These are phyloP conservation scores for Leptodermis oblonga DNA, from an alignment of 257 asterid genomes.

Conservation along the genomic window DNA sequence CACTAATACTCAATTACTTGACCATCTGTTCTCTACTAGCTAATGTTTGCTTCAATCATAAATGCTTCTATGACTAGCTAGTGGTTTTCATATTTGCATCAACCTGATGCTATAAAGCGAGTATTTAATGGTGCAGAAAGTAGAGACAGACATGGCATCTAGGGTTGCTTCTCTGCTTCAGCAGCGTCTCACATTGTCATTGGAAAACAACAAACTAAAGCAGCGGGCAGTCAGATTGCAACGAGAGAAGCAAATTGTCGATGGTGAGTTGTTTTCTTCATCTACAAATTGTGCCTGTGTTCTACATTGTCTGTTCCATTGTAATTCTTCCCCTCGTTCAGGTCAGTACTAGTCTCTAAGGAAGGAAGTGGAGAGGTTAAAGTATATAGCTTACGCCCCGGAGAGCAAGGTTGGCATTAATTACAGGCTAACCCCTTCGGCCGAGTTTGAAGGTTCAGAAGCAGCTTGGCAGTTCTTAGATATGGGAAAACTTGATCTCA, in stretches of 20 bases:
- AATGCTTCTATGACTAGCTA: background rate
- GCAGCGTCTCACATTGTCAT: slow-evolving; percentile 49
- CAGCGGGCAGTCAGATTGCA: slow-evolving; percentile 51
- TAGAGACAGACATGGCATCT: slow-evolving; percentile 59
- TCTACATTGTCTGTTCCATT: background rate
- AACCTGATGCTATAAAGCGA: background rate
- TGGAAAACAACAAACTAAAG: slow-evolving; percentile 67
- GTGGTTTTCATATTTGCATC: background rate
- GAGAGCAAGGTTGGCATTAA: slow-evolving; percentile 27
- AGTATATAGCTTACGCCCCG: slow-evolving; percentile 24
- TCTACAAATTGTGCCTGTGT: background rate
- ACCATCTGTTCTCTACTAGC: background rate
- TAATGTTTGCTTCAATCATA: background rate
- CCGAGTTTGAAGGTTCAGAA: slow-evolving; percentile 27
- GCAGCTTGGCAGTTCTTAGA: slow-evolving; percentile 46
- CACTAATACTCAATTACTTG: background rate
- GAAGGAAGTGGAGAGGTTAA: slow-evolving; percentile 52
- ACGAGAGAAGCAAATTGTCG: slow-evolving; percentile 52
- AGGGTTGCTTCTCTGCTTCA: slow-evolving; percentile 52
- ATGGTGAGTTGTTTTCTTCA: slow-evolving; percentile 38
- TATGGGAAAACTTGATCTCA: slow-evolving; percentile 52
- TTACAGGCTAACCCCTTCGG: slow-evolving; percentile 26
- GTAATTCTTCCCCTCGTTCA: slow-evolving; percentile 29
- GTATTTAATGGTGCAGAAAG: slow-evolving; percentile 38
- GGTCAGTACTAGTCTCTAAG: slow-evolving; percentile 56